A percentile compares a stretch with the other conserved stretches of the same genome.
Evolutionary conservation across 2,329 filamentous ascomycete species (phyloP).

Genomic region (Sclerotinia subarctica): DNA sequence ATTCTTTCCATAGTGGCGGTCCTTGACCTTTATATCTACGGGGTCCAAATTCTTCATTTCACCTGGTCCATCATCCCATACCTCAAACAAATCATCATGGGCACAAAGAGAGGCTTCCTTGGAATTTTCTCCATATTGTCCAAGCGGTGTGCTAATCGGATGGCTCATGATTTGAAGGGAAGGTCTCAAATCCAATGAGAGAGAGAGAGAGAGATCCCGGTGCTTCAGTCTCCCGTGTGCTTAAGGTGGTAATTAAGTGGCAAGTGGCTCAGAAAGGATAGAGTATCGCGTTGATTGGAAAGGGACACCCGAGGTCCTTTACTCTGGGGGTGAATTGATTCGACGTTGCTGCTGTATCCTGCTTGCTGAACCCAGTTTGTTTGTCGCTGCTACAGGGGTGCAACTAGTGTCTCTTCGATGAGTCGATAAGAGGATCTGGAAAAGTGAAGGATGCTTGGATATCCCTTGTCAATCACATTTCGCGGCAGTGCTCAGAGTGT

Average conservation of each 20-base stretch:
- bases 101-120: slow-evolving; percentile 9
- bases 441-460: neutral
- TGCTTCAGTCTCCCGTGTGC: slow-evolving; percentile 5
- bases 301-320: neutral
- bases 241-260: slow-evolving; percentile 1
- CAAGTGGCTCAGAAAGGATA: neutral
- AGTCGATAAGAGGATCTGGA: neutral
- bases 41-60: neutral
- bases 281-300: neutral
- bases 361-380: neutral
- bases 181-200: slow-evolving; percentile 5
- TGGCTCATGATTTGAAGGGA: slow-evolving; percentile 1
- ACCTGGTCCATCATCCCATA: slow-evolving; percentile 8
- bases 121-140: slow-evolving; percentile 3
- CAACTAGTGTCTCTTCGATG: neutral
- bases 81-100: slow-evolving; percentile 14
- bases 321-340: neutral
- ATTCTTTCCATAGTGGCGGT: neutral
- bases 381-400: slow-evolving; percentile 1
- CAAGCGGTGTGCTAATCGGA: neutral
- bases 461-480: neutral
- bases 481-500: slow-evolving; percentile 2
- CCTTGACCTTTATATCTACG: slow-evolving; percentile 9
- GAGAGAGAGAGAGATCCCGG: neutral
- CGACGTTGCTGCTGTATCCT: neutral